phyloP scores from a whole-genome alignment of 768 basidiomycete genomes.

The Pleurotus sapidus region DNA sequence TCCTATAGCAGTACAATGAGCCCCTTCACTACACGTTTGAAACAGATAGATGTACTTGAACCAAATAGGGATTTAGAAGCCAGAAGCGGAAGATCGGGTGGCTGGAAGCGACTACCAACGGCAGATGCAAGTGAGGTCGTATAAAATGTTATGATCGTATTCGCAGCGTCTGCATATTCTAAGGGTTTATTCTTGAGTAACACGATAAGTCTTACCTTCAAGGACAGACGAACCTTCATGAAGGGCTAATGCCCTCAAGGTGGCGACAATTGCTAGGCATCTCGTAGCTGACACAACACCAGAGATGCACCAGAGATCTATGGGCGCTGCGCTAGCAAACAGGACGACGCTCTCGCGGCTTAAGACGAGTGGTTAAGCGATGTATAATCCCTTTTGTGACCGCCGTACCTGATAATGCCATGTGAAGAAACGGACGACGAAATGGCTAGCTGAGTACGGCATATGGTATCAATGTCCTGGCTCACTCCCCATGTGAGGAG shows the following conservation, averaged over 20 bases:
- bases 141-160: constrained; percentile 79
- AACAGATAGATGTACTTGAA: constrained; percentile 46
- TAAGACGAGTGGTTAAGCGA: constrained; percentile 1
- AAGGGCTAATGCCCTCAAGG: constrained; percentile 70
- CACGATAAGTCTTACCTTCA: not conserved
- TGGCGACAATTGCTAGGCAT: constrained; percentile 60
- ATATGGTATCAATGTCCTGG: constrained; percentile 66
- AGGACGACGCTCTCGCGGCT: constrained; percentile 41
- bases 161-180: constrained; percentile 71
- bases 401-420: constrained; percentile 48
- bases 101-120: constrained; percentile 58
- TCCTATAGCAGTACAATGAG: constrained; percentile 32
- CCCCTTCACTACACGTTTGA: not conserved
- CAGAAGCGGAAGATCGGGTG: constrained; percentile 71
- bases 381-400: not conserved
- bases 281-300: constrained; percentile 66
- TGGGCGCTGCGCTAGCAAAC: constrained; percentile 32
- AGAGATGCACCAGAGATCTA: constrained; percentile 72
- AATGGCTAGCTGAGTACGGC: constrained; percentile 54
- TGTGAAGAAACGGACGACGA: constrained; percentile 30
- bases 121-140: constrained; percentile 61
- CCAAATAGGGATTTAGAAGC: constrained; percentile 76
- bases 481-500: constrained; percentile 72
- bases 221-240: constrained; percentile 52
- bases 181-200: constrained; percentile 7